Evolutionary conservation across 2,329 filamentous ascomycete species (phyloP).

Genomic region (Penicillium expansum): DNA sequence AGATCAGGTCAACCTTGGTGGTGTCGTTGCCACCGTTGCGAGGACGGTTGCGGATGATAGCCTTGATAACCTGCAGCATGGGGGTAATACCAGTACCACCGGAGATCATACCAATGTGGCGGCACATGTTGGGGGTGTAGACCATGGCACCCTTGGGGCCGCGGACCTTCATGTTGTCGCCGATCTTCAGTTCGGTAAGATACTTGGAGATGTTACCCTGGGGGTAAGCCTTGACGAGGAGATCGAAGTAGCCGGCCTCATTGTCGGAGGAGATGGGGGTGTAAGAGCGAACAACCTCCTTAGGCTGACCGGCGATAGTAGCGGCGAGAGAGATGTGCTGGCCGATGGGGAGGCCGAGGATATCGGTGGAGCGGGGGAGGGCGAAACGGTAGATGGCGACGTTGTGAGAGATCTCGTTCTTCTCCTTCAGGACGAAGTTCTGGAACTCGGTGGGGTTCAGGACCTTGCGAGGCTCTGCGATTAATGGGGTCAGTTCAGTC

Average conservation of each 20-base stretch:
- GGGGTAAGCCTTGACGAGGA: slow-evolving; percentile 96
- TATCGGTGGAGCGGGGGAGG: slow-evolving; percentile 71
- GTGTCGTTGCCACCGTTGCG: slow-evolving; percentile 67
- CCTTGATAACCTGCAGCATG: slow-evolving; percentile 94
- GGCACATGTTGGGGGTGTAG: slow-evolving; percentile 95
- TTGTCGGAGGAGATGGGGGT: slow-evolving; percentile 89
- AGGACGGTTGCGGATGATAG: slow-evolving; percentile 75
- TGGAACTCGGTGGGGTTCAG: slow-evolving; percentile 87
- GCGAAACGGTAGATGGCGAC: slow-evolving; percentile 97
- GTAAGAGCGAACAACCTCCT: slow-evolving; percentile 88
- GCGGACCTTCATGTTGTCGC: slow-evolving; percentile 82
- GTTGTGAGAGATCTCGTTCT: slow-evolving; percentile 96
- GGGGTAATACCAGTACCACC: slow-evolving; percentile 97
- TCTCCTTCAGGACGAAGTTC: slow-evolving; percentile 88
- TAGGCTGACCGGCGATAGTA: slow-evolving; percentile 68
- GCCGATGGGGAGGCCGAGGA: slow-evolving; percentile 94
- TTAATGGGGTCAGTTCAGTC: slow-evolving; percentile 13
- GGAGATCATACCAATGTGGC: slow-evolving; percentile 95
- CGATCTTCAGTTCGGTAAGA: slow-evolving; percentile 77
- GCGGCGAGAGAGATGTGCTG: slow-evolving; percentile 98
- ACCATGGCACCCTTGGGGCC: slow-evolving; percentile 98
- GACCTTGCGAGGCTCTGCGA: slow-evolving; percentile 70
- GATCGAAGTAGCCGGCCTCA: slow-evolving; percentile 87
- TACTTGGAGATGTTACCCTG: slow-evolving; percentile 96
- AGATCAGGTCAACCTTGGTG: slow-evolving; percentile 91